Evolutionary conservation across 495 filamentous ascomycete genomes (phyloP), one percentile per base, ranked within the genome.

Genomic region (Daldinia concentrica): DNA sequence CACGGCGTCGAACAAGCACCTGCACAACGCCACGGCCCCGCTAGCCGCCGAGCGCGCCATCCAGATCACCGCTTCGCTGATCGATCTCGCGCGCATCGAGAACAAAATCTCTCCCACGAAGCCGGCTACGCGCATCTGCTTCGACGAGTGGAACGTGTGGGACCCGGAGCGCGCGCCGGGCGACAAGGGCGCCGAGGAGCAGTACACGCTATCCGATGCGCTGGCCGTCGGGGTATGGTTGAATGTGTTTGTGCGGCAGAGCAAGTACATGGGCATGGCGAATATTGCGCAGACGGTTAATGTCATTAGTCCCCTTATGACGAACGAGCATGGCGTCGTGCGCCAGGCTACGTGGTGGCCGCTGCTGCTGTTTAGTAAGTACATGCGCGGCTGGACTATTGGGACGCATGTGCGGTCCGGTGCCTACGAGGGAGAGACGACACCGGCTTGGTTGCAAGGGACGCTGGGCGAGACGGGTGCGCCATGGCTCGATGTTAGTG

Each of bases 131-230:
- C 90, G 83, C 39, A 92, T 94, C 77, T 93, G 91, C 79, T 93
- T 93, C 76, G 92, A 94, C 77, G 91, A 93, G 78, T 93, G 92
- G 91, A 76, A 94, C 78, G 90, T 93, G 12, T 93, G 91, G 92
- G 91, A 93, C 74, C 90, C 90, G 6, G 81, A 85, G 39, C 86
- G 91, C 26, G 91, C 92, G 1, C 89, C 88, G 4, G 91, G 90
- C 43, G 88, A 90, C 67, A 78, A 83, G 58, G 90, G 90, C 19
- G 90, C 87, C 0, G 90, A 92, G 77, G 89, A 92, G 74, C 78
- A 77, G 73, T 93, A 94, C 78, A 93, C 90, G 0, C 85, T 93
- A 15, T 91, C 89, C 1, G 92, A 94, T 76, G 91, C 91, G 6
- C 79, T 93, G 14, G 91, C 91, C 54, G 92, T 93, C 0, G 86